Conservation (phyloP, 306 rosid genomes). For the Sechiopsis laciniata region DNA sequence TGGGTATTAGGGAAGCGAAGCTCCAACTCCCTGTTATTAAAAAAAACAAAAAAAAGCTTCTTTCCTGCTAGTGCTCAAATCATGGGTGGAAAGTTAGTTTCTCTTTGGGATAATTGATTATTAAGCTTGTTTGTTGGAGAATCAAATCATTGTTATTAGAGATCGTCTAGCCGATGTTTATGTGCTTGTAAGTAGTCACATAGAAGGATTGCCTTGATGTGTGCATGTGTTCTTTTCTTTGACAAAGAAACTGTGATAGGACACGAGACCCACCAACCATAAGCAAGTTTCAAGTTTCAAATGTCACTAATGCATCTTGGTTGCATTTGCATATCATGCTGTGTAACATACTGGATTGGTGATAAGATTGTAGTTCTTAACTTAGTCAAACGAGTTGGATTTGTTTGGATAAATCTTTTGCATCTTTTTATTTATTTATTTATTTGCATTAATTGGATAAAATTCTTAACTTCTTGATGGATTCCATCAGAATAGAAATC, state of each 20-base stretch:
- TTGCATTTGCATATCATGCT: background rate
- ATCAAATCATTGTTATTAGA: background rate
- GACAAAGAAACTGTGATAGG: background rate
- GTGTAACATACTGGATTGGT: background rate
- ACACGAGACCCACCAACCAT: background rate
- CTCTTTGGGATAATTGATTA: background rate
- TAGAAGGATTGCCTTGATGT: background rate
- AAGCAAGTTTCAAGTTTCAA: background rate
- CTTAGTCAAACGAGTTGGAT: background rate
- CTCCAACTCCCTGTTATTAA: too few relatives aligned
- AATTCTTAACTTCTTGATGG: background rate
- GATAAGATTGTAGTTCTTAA: background rate
- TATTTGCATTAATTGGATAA: background rate
- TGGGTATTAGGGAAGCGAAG: too few relatives aligned
- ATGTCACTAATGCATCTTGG: background rate
- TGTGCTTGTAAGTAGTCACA: background rate
- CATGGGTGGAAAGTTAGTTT: background rate
- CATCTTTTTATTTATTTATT: background rate
- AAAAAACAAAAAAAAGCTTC: too few relatives aligned
- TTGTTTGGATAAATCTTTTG: background rate
- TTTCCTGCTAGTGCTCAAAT: background rate
- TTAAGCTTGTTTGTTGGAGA: constrained; percentile 4
- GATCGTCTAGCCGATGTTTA: background rate
- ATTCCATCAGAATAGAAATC: too few relatives aligned
- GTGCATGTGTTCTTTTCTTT: background rate